Base-by-base conservation (phyloP, 2,329 filamentous ascomycete species). In the Escovopsis weberi region DNA sequence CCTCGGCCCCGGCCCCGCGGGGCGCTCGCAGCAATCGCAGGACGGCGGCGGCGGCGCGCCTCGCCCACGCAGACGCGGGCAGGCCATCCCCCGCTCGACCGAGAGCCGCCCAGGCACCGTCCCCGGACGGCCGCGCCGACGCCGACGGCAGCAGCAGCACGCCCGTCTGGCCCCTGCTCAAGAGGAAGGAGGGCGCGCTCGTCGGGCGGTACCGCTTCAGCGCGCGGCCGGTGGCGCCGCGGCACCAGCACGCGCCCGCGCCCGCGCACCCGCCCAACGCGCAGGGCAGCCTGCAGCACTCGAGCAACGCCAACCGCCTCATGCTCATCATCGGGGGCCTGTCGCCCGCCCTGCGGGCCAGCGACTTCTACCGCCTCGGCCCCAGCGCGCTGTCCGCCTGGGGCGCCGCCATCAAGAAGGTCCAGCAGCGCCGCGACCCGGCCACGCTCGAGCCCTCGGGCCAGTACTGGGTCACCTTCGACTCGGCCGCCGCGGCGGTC, bases 391-490 rank as follows among this genome's bases (percentile, higher is more conserved):
- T 88, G 32, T 75, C 81, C 47, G 71, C 71, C 35, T 87, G 83
- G 82, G 67, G 72, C 9, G 69, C 67, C 43, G 75, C 75, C 26
- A 76, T 85, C 44, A 61, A 67, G 34, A 74, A 76, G 59, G 72
- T 82, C 34, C 70, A 83, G 23, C 82, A 82, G 47, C 73, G 70
- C 38, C 78, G 80, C 47, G 69, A 84, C 53, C 68, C 72, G 4
- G 57, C 66, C 43, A 84, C 79, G 9, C 68, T 85, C 40, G 73
- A 75, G 44, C 73, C 77, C 4, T 59, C 73, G 1, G 78, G 75
- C 45, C 70, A 70, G 51, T 88, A 87, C 62, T 79, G 74, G 59
- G 63, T 89, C 43, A 66, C 84, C 43, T 89, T 88, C 65, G 66
- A 72, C 47, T 71, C 66, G 19, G 54, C 63, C 15, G 61, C 66